These are phyloP conservation scores for Saturnispora besseyi DNA, from an alignment of 805 yeast genomes.

Conservation along the genomic window DNA sequence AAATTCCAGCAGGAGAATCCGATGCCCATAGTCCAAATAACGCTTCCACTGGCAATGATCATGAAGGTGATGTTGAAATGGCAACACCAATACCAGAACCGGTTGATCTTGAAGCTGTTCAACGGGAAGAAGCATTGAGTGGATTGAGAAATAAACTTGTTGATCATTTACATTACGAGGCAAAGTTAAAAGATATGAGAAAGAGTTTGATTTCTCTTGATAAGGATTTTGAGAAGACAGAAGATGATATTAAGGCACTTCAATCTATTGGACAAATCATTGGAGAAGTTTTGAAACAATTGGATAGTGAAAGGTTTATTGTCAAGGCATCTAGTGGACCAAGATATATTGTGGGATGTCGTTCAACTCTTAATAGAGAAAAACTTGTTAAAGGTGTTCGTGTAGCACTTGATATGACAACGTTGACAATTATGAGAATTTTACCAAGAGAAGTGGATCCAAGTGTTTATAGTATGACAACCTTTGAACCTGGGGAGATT, in stretches of 20 bases:
- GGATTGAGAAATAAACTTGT: slow-evolving; percentile 77
- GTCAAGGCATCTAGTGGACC: slow-evolving; percentile 98
- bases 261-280: slow-evolving; percentile 96
- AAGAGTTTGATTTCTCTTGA: slow-evolving; percentile 76
- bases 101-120: slow-evolving; percentile 16
- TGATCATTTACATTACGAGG: slow-evolving; percentile 94
- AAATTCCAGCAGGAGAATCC: slow-evolving; percentile 1
- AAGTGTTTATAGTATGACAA: slow-evolving; percentile 94
- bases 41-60: slow-evolving; percentile 4
- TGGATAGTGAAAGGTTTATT: slow-evolving; percentile 89
- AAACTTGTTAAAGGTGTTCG: slow-evolving; percentile 86
- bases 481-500: slow-evolving; percentile 95
- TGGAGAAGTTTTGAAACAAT: slow-evolving; percentile 92
- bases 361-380: slow-evolving; percentile 82
- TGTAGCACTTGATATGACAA: slow-evolving; percentile 95
- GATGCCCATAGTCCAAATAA: background rate
- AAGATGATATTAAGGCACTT: slow-evolving; percentile 91
- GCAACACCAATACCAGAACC: slow-evolving; percentile 10
- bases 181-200: slow-evolving; percentile 76
- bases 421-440: slow-evolving; percentile 93
- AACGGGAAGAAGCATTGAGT: slow-evolving; percentile 63
- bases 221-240: slow-evolving; percentile 82
- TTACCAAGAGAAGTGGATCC: slow-evolving; percentile 98
- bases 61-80: slow-evolving; percentile 6
- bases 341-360: slow-evolving; percentile 93